phyloP scores from a whole-genome alignment of 495 filamentous ascomycete species.

The Chaetomidium leptoderma region DNA sequence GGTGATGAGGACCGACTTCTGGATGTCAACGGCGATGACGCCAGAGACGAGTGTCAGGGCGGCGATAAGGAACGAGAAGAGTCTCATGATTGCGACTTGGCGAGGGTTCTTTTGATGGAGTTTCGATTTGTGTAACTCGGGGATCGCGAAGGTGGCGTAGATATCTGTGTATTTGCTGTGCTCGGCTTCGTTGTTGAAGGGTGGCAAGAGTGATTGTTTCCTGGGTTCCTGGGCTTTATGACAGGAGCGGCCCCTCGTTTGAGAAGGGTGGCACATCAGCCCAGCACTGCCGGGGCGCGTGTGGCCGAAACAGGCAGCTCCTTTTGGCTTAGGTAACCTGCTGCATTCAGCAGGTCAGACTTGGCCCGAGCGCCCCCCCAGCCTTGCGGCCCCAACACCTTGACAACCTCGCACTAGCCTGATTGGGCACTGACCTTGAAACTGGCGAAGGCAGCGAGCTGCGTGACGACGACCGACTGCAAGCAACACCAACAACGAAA shows the following conservation, averaged over 20 bases:
- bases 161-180: background rate
- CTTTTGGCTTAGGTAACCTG: conserved; percentile 15
- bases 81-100: conserved; percentile 53
- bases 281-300: background rate
- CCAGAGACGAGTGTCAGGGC: conserved; percentile 51
- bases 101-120: background rate
- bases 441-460: conserved; percentile 33
- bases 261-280: background rate
- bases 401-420: conserved; percentile 23
- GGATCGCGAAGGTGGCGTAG: background rate
- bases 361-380: conserved; percentile 15
- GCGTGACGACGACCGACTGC: conserved; percentile 30
- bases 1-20: conserved; percentile 72
- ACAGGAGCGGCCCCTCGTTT: conserved; percentile 17
- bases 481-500: conserved; percentile 7
- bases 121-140: background rate
- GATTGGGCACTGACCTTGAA: conserved; percentile 31
- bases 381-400: conserved; percentile 12
- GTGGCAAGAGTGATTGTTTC: conserved; percentile 18
- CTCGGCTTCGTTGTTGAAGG: background rate
- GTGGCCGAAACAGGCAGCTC: conserved; percentile 12
- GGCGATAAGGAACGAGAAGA: conserved; percentile 49
- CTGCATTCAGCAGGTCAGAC: conserved; percentile 1
- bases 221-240: background rate
- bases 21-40: conserved; percentile 50